Conservation (phyloP, 257 asterid genomes). For the Solanum gandarillasii region DNA sequence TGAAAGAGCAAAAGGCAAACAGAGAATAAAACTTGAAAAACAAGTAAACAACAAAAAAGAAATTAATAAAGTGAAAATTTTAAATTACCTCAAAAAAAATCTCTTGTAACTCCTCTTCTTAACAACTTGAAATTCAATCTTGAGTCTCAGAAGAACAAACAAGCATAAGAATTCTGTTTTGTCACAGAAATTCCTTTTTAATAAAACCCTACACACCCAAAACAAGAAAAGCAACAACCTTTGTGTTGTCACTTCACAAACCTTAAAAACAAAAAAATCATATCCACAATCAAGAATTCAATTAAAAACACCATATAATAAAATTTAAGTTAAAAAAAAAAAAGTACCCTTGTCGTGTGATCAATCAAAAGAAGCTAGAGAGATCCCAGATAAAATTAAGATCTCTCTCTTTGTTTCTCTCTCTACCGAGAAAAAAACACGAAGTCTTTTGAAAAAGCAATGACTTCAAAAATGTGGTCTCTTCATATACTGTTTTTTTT, state of each 20-base stretch:
- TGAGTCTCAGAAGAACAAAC: background rate
- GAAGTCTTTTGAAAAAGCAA: slow-evolving; percentile 32
- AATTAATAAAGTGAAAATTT: background rate
- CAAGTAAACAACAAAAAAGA: background rate
- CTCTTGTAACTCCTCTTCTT: background rate
- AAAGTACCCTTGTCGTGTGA: background rate
- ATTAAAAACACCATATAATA: background rate
- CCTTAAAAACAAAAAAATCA: background rate
- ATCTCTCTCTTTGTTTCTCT: slow-evolving; percentile 19
- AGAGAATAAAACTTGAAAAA: background rate
- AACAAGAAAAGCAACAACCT: slow-evolving; percentile 17
- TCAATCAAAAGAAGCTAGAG: background rate
- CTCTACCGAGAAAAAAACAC: slow-evolving; percentile 21
- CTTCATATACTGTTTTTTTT: background rate
- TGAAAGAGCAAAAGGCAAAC: background rate
- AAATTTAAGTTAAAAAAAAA: background rate
- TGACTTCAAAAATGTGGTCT: slow-evolving; percentile 38
- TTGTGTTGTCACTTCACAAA: slow-evolving; percentile 10
- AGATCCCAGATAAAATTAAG: slow-evolving; percentile 36
- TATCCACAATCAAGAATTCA: background rate
- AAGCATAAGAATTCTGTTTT: background rate
- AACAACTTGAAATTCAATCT: background rate
- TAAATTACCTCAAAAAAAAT: background rate
- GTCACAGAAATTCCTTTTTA: slow-evolving; percentile 9
- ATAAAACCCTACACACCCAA: slow-evolving; percentile 23